Conservation (phyloP, 352 stramenopile genomes). For the Pythium guiyangense region DNA sequence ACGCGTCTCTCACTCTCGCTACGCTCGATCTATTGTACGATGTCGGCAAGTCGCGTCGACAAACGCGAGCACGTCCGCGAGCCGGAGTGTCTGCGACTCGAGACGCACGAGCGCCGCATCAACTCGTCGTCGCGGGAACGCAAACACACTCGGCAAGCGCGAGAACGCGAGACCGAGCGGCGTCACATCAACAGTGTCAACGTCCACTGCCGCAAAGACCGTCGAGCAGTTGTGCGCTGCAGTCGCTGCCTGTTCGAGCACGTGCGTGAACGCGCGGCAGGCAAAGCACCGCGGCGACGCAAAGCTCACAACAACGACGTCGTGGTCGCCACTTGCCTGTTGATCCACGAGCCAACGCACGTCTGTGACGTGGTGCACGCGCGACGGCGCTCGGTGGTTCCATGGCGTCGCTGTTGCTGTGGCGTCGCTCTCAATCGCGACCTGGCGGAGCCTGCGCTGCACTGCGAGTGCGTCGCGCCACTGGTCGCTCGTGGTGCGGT, state of each 20-base stretch:
- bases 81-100: constrained; percentile 5
- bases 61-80: constrained; percentile 6
- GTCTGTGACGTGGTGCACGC: background rate
- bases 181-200: constrained; percentile 16
- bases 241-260: constrained; percentile 13
- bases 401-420: constrained; percentile 2
- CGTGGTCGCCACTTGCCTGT: background rate
- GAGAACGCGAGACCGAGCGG: constrained; percentile 3
- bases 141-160: constrained; percentile 6
- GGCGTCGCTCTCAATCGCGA: background rate
- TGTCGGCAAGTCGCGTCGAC: constrained; percentile 1
- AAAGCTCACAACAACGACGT: constrained; percentile 19
- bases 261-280: constrained; percentile 12
- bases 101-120: background rate
- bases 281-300: constrained; percentile 15
- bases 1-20: too few species aligned
- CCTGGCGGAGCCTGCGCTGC: constrained; percentile 1
- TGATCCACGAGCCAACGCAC: constrained; percentile 3
- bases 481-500: background rate
- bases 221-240: background rate
- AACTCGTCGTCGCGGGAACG: constrained; percentile 5
- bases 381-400: background rate
- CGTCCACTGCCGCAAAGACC: constrained; percentile 13
- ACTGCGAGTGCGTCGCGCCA: background rate
- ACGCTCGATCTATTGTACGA: too few species aligned